phyloP scores from a whole-genome alignment of 208 protist genomes.

The Trichomonas vaginalis region DNA sequence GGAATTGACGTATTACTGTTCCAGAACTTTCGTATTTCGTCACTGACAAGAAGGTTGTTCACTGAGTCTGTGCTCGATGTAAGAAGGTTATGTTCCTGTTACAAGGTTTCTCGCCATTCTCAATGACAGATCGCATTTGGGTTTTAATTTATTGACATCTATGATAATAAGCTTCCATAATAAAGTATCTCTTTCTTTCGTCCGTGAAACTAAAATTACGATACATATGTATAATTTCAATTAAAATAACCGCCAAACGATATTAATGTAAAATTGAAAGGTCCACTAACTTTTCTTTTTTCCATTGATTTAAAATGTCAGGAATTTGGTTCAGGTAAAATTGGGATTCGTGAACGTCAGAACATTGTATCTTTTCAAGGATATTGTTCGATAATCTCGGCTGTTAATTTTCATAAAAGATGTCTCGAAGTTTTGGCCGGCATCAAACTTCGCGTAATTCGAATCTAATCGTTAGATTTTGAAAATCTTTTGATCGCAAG shows the following conservation, averaged over 20 bases:
- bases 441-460: background rate
- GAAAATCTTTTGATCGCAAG: background rate
- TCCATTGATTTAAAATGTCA: background rate
- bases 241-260: background rate
- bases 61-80: background rate
- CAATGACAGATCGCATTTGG: background rate
- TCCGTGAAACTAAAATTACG: background rate
- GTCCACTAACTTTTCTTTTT: background rate
- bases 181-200: background rate
- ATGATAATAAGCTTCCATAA: background rate
- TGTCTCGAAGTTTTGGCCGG: background rate
- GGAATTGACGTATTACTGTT: background rate
- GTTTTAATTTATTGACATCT: background rate
- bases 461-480: background rate
- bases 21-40: background rate
- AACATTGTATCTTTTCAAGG: background rate
- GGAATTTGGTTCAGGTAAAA: background rate
- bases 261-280: no score
- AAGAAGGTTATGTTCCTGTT: background rate
- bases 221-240: background rate
- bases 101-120: background rate
- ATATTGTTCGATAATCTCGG: background rate
- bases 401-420: background rate
- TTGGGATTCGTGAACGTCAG: background rate
- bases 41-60: background rate